Evolutionary conservation across 768 basidiomycete species (phyloP).

Genomic region (Pleurotus pulmonarius): DNA sequence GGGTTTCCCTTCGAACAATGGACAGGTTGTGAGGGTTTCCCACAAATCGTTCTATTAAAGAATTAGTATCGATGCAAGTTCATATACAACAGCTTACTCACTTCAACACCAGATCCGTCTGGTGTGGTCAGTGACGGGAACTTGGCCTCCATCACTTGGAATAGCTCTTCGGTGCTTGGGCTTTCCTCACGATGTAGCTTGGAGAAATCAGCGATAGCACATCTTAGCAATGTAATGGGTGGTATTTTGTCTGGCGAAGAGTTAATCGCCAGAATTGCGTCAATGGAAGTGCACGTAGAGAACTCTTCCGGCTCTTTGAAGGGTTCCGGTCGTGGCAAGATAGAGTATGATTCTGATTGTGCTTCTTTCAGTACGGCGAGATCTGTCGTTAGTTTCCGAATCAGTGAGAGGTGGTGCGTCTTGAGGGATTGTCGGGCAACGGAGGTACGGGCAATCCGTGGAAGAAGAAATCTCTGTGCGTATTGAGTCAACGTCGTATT

Average conservation of each 20-base stretch:
- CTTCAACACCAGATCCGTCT: slow-evolving; percentile 53
- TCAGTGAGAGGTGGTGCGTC: slow-evolving; percentile 54
- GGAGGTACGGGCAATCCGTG: slow-evolving; percentile 55
- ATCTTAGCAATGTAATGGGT: slow-evolving; percentile 57
- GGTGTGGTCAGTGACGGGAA: slow-evolving; percentile 55
- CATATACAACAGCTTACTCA: slow-evolving; percentile 20
- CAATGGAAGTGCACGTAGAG: slow-evolving; percentile 40
- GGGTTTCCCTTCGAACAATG: slow-evolving; percentile 37
- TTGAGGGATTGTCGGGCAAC: slow-evolving; percentile 60
- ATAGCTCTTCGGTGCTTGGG: slow-evolving; percentile 57
- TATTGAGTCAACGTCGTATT: slow-evolving; percentile 7
- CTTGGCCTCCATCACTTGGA: slow-evolving; percentile 51
- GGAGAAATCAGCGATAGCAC: slow-evolving; percentile 49
- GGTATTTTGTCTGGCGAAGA: slow-evolving; percentile 34
- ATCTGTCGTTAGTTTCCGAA: slow-evolving; percentile 52
- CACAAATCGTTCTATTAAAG: slow-evolving; percentile 48
- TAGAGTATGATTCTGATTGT: slow-evolving; percentile 51
- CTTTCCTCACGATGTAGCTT: slow-evolving; percentile 31
- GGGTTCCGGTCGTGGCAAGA: slow-evolving; percentile 51
- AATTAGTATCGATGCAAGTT: not conserved
- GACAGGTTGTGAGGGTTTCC: slow-evolving; percentile 52
- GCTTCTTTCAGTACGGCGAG: slow-evolving; percentile 50
- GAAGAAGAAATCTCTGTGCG: slow-evolving; percentile 64
- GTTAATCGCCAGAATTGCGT: slow-evolving; percentile 31
- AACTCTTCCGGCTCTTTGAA: slow-evolving; percentile 45